phyloP scores from a whole-genome alignment of 345 rosid genomes.

The Litchi chinensis region DNA sequence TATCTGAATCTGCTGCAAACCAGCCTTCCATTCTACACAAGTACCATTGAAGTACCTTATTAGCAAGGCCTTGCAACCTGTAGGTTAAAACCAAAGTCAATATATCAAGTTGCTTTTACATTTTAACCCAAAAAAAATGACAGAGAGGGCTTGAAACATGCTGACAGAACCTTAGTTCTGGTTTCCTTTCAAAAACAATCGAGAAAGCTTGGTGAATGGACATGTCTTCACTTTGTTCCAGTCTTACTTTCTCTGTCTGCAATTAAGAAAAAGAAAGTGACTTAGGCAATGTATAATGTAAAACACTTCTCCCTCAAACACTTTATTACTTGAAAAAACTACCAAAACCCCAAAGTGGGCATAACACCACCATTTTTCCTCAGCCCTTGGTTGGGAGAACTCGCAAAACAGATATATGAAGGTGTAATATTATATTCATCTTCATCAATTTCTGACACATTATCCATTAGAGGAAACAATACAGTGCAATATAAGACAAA shows the following conservation, averaged over 20 bases:
- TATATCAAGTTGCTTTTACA: neutral
- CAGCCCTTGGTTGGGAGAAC: neutral
- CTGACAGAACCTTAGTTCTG: conserved; percentile 71
- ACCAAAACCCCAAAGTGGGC: neutral
- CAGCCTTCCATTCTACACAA: conserved; percentile 99
- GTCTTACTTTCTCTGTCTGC: conserved; percentile 80
- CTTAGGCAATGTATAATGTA: conserved; percentile 10
- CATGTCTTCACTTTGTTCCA: conserved; percentile 66
- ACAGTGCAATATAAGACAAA: conserved; percentile 21
- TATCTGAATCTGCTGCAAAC: conserved; percentile 98
- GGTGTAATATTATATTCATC: neutral
- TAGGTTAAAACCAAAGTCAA: conserved; percentile 20
- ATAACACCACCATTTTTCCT: neutral
- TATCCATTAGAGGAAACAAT: neutral
- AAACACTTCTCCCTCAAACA: neutral
- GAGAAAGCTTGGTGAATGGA: conserved; percentile 71
- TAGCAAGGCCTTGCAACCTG: conserved; percentile 78
- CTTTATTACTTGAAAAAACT: neutral
- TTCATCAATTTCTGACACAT: neutral
- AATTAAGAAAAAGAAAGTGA: conserved; percentile 26
- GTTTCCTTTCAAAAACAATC: conserved; percentile 69
- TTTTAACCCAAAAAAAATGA: neutral
- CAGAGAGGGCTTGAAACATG: neutral
- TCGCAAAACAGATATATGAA: neutral
- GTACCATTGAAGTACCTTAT: conserved; percentile 95